Conservation (phyloP, 345 rosid species). For the Lepidium didymum region DNA sequence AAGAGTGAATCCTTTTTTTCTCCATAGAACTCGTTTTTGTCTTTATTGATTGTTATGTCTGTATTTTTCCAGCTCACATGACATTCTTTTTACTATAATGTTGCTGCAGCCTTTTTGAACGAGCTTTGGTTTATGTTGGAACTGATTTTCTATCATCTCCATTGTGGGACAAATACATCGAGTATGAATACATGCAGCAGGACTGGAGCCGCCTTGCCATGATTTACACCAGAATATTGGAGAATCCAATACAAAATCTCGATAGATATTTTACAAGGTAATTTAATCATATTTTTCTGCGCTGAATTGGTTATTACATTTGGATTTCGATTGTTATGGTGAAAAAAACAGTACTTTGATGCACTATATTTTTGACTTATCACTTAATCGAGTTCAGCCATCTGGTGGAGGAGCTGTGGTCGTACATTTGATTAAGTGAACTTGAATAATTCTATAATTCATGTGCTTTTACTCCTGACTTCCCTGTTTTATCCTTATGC, state of each 20-base stretch:
- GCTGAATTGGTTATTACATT: background rate
- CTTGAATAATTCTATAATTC: background rate
- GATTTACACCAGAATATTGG: constrained; percentile 78
- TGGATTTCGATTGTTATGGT: background rate
- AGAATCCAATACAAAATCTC: constrained; percentile 78
- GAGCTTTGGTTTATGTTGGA: constrained; percentile 85
- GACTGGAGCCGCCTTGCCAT: constrained; percentile 73
- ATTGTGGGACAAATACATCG: constrained; percentile 94
- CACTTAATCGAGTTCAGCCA: background rate
- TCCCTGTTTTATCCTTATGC: background rate
- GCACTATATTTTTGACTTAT: background rate
- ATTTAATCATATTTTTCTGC: background rate
- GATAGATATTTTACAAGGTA: constrained; percentile 76
- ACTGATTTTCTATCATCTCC: constrained; percentile 76
- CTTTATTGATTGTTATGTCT: constrained; percentile 30
- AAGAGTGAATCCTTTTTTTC: constrained; percentile 76
- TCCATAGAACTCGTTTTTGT: constrained; percentile 34
- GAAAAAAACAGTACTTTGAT: background rate
- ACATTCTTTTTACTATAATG: constrained; percentile 16
- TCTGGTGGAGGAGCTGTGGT: background rate
- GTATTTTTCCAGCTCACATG: constrained; percentile 20
- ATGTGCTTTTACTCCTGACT: background rate
- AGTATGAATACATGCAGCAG: constrained; percentile 85
- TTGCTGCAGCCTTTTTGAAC: constrained; percentile 76
- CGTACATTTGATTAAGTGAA: background rate